A percentile compares a stretch with the other conserved stretches of the same genome.
These are phyloP conservation scores for Pleurozium schreberi DNA, from an alignment of 225 moss, liverwort and hornwort species.

Conservation along the genomic window DNA sequence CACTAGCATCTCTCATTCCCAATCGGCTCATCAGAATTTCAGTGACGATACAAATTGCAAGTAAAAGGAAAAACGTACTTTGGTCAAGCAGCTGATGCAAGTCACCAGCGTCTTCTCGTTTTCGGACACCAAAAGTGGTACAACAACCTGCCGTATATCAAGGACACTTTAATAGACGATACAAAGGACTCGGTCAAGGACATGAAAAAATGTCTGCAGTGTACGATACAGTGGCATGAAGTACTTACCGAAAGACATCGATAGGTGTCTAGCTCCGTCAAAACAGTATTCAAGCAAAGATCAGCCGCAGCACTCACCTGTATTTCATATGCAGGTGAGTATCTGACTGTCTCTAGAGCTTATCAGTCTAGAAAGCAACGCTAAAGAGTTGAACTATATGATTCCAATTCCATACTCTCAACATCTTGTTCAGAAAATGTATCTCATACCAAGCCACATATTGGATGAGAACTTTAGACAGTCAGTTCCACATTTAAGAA, in stretches of 20 bases:
- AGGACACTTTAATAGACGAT: not conserved
- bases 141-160: slow-evolving; percentile 54
- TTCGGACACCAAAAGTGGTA: slow-evolving; percentile 75
- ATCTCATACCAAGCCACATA: not conserved
- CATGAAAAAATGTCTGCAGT: not conserved
- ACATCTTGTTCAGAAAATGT: not conserved
- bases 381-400: not conserved
- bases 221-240: not conserved
- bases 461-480: not conserved
- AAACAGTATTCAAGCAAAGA: slow-evolving; percentile 62
- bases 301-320: slow-evolving; percentile 79
- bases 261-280: slow-evolving; percentile 80
- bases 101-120: slow-evolving; percentile 83
- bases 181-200: not conserved
- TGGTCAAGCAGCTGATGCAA: slow-evolving; percentile 87
- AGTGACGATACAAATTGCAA: not conserved
- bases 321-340: not conserved
- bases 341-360: not conserved
- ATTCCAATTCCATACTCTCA: not conserved
- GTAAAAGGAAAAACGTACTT: slow-evolving; percentile 21
- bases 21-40: not conserved
- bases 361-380: not conserved
- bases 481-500: not conserved
- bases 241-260: slow-evolving; percentile 62
- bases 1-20: not conserved